Evolutionary conservation across 768 basidiomycete genomes (phyloP).

Genomic region (Lepiota venenata): DNA sequence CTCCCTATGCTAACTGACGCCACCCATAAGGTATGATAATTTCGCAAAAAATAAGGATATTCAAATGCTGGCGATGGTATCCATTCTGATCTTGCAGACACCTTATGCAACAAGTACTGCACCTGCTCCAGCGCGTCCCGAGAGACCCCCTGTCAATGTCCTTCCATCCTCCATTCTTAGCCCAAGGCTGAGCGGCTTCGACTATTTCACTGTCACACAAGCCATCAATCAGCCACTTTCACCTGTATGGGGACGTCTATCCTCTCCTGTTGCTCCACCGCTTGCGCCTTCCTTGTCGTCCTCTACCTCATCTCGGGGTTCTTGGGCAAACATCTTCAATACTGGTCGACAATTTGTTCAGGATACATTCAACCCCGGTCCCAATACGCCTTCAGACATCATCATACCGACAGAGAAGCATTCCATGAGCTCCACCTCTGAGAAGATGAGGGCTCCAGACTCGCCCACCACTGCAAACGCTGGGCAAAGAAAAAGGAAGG

Average conservation of each 20-base stretch:
- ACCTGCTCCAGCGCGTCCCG: neutral
- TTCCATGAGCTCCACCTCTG: neutral
- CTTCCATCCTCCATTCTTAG: constrained; percentile 3
- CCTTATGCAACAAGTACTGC: constrained; percentile 16
- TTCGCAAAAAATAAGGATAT: constrained; percentile 56
- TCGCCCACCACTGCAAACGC: constrained; percentile 11
- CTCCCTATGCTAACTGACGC: neutral
- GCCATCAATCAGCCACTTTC: constrained; percentile 38
- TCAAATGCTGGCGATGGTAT: constrained; percentile 80
- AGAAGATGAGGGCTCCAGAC: constrained; percentile 14
- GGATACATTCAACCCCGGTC: constrained; percentile 44
- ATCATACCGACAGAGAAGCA: neutral
- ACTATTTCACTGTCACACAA: constrained; percentile 58
- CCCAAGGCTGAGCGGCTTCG: constrained; percentile 28
- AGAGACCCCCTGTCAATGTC: constrained; percentile 11
- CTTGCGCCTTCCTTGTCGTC: constrained; percentile 41
- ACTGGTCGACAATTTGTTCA: constrained; percentile 64
- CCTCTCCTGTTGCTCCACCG: constrained; percentile 38
- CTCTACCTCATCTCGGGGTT: constrained; percentile 66
- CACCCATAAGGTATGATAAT: constrained; percentile 32
- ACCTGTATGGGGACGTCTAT: constrained; percentile 50
- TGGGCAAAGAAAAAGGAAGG: constrained; percentile 24
- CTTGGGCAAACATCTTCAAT: constrained; percentile 80
- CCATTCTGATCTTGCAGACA: constrained; percentile 61
- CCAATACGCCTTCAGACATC: constrained; percentile 35